Evolutionary conservation across 176 grass and related monocot genomes (phyloP).

Genomic region (Olyra latifolia): DNA sequence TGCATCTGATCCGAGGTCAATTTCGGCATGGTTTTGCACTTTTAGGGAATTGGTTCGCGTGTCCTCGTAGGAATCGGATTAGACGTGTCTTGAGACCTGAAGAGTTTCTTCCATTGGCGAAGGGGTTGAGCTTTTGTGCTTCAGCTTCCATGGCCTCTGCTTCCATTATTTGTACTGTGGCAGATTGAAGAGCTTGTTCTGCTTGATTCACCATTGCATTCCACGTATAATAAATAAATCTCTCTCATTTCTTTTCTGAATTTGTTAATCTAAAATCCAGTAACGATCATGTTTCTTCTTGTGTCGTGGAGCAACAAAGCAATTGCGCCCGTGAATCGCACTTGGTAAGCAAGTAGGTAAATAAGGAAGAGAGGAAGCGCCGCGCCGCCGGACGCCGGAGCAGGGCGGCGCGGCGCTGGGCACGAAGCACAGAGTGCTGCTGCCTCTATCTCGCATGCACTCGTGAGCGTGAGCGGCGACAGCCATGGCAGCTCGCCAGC

Average conservation of each 20-base stretch:
- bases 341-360: no score
- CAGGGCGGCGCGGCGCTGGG: no score
- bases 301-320: no score
- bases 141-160: not conserved
- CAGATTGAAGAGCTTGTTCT: not conserved
- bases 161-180: conserved; percentile 11
- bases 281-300: not conserved
- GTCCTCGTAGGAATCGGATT: not conserved
- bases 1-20: not conserved
- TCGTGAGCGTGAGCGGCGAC: no score
- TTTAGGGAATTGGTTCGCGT: not conserved
- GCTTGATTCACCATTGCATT: conserved; percentile 14
- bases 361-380: no score
- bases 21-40: not conserved
- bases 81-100: not conserved
- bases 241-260: not conserved
- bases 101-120: not conserved
- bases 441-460: no score
- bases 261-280: not conserved
- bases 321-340: no score
- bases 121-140: not conserved
- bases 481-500: no score
- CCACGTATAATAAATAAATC: not conserved
- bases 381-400: no score
- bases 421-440: no score